These are phyloP conservation scores for Scheffersomyces parashehatae DNA, from an alignment of 1,139 yeast genomes.

Conservation along the genomic window DNA sequence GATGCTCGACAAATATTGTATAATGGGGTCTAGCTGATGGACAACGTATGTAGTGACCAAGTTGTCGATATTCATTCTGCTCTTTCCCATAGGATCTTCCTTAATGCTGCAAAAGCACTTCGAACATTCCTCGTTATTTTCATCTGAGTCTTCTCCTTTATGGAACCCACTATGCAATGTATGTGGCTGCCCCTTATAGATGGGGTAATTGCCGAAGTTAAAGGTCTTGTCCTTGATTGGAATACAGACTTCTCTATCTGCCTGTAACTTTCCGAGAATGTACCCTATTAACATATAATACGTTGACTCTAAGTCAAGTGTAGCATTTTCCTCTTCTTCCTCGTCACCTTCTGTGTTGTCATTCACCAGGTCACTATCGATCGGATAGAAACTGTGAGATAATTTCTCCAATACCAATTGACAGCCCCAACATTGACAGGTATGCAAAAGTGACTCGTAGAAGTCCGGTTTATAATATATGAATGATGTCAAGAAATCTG, in stretches of 20 bases:
- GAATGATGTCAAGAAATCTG: constrained; percentile 42
- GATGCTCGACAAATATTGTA: constrained; percentile 24
- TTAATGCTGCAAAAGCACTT: constrained; percentile 25
- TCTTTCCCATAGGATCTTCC: constrained; percentile 25
- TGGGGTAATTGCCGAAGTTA: constrained; percentile 31
- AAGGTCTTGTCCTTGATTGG: constrained; percentile 33
- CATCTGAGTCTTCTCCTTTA: constrained; percentile 3
- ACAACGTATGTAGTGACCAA: constrained; percentile 37
- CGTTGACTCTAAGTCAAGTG: constrained; percentile 28
- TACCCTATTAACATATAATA: constrained; percentile 36
- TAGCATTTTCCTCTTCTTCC: constrained; percentile 5
- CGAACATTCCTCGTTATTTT: constrained; percentile 3
- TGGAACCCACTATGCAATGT: constrained; percentile 38
- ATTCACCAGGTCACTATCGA: constrained; percentile 15
- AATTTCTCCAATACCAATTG: constrained; percentile 27
- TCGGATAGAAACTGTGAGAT: constrained; percentile 24
- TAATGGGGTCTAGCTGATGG: constrained; percentile 37
- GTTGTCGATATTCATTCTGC: constrained; percentile 29
- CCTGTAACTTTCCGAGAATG: constrained; percentile 37
- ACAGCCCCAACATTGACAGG: constrained; percentile 42
- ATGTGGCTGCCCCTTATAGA: constrained; percentile 41
- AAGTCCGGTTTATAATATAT: constrained; percentile 42
- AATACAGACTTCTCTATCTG: constrained; percentile 40
- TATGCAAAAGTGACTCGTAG: constrained; percentile 36
- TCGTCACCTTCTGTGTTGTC: constrained; percentile 7